Conservation (phyloP, 2,329 filamentous ascomycete genomes). For the Graphilbum ipis-grandicollis region DNA sequence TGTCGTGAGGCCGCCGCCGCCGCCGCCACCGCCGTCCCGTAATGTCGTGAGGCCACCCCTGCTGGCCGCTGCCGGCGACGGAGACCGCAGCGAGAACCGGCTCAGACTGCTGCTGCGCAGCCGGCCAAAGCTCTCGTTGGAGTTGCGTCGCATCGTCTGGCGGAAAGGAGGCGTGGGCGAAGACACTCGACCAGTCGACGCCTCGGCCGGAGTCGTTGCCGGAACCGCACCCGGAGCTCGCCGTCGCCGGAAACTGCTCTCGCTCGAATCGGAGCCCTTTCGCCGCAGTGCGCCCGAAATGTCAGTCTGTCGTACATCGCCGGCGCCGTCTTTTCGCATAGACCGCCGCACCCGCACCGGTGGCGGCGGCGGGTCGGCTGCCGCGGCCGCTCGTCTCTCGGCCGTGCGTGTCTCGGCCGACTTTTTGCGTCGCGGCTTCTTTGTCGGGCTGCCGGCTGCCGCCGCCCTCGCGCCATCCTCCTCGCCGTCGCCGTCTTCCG, state of each 20-base stretch:
- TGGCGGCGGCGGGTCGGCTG: slow-evolving; percentile 1
- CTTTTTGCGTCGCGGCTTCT: slow-evolving; percentile 23
- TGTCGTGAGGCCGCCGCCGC: slow-evolving; percentile 13
- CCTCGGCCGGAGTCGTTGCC: background rate
- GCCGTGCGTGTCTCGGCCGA: slow-evolving; percentile 22
- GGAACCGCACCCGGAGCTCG: background rate
- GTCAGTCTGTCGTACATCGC: no score
- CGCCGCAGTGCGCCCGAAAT: no score
- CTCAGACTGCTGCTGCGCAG: slow-evolving; percentile 4
- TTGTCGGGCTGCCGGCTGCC: slow-evolving; percentile 4
- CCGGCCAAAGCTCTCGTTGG: slow-evolving; percentile 9
- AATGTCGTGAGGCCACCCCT: no score
- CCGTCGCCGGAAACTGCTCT: slow-evolving; percentile 65
- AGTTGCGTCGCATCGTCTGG: slow-evolving; percentile 47
- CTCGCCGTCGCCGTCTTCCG: slow-evolving; percentile 4
- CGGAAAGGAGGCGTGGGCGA: slow-evolving; percentile 45
- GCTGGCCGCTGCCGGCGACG: slow-evolving; percentile 35
- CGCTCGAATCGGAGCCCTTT: slow-evolving; percentile 46
- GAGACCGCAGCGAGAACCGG: slow-evolving; percentile 50
- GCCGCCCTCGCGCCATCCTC: background rate
- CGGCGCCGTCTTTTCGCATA: slow-evolving; percentile 1
- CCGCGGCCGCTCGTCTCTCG: slow-evolving; percentile 19
- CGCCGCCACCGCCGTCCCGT: no score
- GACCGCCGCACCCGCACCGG: slow-evolving; percentile 2
- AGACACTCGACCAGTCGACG: slow-evolving; percentile 7